Evolutionary conservation across 2,329 filamentous ascomycete species (phyloP).

Genomic region (Clonostachys rosea): DNA sequence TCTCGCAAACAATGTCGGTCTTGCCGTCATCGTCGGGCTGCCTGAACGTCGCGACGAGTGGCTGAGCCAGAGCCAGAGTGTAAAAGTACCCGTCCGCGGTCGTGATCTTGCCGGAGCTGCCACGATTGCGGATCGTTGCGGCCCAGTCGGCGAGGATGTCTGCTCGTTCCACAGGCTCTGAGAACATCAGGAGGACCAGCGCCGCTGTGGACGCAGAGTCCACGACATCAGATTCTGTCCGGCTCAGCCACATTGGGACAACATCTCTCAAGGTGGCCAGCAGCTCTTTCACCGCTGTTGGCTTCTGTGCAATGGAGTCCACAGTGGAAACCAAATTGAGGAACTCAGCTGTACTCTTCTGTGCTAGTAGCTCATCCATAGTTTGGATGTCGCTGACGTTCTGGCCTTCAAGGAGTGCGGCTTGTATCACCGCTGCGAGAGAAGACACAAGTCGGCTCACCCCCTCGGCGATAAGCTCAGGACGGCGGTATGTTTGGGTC

Average conservation of each 20-base stretch:
- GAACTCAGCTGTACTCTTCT: too few species aligned
- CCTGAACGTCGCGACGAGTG: constrained; percentile 21
- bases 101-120: constrained; percentile 21
- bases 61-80: constrained; percentile 45
- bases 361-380: too few species aligned
- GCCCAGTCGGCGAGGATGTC: constrained; percentile 41
- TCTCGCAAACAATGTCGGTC: constrained; percentile 30
- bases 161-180: constrained; percentile 24
- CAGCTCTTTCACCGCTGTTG: constrained; percentile 10
- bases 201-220: constrained; percentile 45
- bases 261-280: constrained; percentile 19
- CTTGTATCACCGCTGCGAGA: constrained; percentile 39
- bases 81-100: constrained; percentile 47
- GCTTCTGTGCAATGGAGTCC: neutral
- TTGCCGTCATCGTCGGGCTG: constrained; percentile 6
- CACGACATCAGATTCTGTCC: constrained; percentile 45
- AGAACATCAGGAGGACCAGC: constrained; percentile 42
- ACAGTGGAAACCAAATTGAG: too few species aligned
- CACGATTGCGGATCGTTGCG: constrained; percentile 26
- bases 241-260: constrained; percentile 40
- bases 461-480: constrained; percentile 61
- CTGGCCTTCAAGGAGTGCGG: constrained; percentile 13
- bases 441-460: constrained; percentile 54
- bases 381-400: neutral
- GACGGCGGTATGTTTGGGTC: constrained; percentile 45